Conservation (phyloP, 441 rosid species). For the Brassica hybrid region DNA sequence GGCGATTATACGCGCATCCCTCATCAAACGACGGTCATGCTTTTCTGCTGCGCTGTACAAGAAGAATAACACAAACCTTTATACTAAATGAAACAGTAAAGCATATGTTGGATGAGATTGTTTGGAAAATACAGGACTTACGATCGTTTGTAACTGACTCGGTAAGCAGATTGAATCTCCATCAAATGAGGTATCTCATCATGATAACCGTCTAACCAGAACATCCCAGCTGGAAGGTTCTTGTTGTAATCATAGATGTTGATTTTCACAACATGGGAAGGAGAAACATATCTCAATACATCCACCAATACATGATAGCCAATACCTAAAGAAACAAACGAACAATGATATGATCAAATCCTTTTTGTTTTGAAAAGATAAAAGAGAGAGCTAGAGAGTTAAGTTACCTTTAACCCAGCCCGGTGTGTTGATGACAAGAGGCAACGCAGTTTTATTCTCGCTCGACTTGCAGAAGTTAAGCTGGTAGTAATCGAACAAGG, state of each 20-base stretch:
- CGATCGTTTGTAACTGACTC: conserved; percentile 71
- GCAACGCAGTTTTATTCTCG: conserved; percentile 54
- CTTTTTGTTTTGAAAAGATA: background rate
- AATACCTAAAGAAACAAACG: conserved; percentile 53
- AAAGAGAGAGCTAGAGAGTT: conserved; percentile 2
- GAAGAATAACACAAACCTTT: conserved; percentile 28
- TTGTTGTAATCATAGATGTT: conserved; percentile 63
- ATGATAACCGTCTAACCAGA: conserved; percentile 67
- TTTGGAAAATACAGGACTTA: conserved; percentile 48
- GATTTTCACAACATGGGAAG: conserved; percentile 89
- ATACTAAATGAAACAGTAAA: background rate
- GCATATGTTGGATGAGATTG: conserved; percentile 2
- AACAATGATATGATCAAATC: background rate
- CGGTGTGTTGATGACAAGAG: conserved; percentile 87
- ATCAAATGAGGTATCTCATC: conserved; percentile 55
- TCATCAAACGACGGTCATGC: conserved; percentile 64
- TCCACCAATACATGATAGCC: conserved; percentile 90
- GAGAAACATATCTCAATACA: conserved; percentile 65
- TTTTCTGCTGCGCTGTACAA: conserved; percentile 59
- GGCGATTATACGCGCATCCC: conserved; percentile 77
- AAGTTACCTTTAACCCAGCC: conserved; percentile 98
- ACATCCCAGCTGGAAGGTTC: conserved; percentile 80
- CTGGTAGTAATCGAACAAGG: conserved; percentile 67
- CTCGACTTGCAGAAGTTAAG: conserved; percentile 51
- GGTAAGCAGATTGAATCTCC: conserved; percentile 72